Conservation (phyloP, 257 asterid species). For the Scutellaria galericulata region DNA sequence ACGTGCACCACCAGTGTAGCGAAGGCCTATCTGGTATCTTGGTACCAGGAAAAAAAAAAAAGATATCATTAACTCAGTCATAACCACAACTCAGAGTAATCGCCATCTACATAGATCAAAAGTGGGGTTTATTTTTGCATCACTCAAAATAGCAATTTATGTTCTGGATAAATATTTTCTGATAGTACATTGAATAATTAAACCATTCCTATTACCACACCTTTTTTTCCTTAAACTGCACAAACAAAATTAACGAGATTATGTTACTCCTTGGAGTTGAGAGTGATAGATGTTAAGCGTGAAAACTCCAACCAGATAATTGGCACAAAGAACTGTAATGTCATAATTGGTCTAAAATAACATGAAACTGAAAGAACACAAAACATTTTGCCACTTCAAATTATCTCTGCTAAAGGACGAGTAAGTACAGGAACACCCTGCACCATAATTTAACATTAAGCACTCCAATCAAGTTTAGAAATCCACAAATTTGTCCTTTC, state of each 20-base stretch:
- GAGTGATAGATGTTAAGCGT: slow-evolving; percentile 11
- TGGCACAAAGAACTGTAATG: slow-evolving; percentile 17
- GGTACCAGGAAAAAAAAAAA: slow-evolving; percentile 33
- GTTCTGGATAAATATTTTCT: slow-evolving; percentile 20
- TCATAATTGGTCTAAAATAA: not conserved
- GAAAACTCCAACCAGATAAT: slow-evolving; percentile 3
- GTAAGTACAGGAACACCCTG: slow-evolving; percentile 2
- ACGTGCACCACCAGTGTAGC: slow-evolving; percentile 85
- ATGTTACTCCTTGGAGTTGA: slow-evolving; percentile 10
- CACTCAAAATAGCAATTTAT: slow-evolving; percentile 13
- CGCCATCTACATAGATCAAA: slow-evolving; percentile 11
- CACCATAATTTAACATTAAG: slow-evolving; percentile 4
- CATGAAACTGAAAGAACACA: not conserved
- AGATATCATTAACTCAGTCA: slow-evolving; percentile 8
- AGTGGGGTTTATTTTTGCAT: not conserved
- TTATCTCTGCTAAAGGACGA: not conserved
- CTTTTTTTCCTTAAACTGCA: slow-evolving; percentile 11
- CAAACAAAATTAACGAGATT: slow-evolving; percentile 13
- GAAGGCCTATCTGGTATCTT: slow-evolving; percentile 84
- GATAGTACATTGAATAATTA: not conserved
- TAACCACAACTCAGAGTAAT: not conserved
- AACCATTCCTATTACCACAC: not conserved
- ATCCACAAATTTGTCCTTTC: not conserved
- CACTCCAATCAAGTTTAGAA: not conserved
- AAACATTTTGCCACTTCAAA: not conserved